These are phyloP conservation scores for Pleurotus citrinopileatus DNA, from an alignment of 768 basidiomycete species.

Conservation along the genomic window DNA sequence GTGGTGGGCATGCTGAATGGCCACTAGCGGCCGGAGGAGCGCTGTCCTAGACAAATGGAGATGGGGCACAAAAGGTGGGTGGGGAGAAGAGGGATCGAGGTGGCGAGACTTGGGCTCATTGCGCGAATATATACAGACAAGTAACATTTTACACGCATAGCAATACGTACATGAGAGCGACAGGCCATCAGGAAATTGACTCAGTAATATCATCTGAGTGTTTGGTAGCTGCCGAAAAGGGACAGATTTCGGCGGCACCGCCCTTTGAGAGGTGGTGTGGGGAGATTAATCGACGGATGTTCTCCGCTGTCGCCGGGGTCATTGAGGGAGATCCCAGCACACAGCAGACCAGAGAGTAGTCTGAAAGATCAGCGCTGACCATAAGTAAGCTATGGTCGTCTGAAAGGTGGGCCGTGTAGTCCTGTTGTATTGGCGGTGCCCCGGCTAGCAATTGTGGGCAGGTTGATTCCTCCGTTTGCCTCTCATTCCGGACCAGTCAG, in stretches of 20 bases:
- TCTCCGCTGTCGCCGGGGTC: background rate
- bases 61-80: background rate
- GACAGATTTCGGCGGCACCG: background rate
- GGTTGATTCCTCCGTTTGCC: too few species aligned
- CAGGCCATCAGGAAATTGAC: background rate
- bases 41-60: background rate
- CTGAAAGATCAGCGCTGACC: too few species aligned
- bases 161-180: constrained; percentile 3
- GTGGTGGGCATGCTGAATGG: background rate
- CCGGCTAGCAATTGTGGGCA: too few species aligned
- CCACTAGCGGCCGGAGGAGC: background rate
- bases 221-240: too few species aligned
- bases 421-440: too few species aligned
- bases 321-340: background rate
- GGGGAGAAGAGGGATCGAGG: background rate
- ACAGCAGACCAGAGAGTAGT: too few species aligned
- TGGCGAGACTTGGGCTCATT: background rate
- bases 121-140: background rate
- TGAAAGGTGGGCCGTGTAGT: background rate
- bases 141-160: background rate
- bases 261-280: background rate
- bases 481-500: too few species aligned
- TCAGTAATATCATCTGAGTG: background rate
- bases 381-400: too few species aligned
- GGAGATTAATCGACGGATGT: background rate